Percentiles rank a stretch among this genome's conserved stretches.
phyloP scores from a whole-genome alignment of 2,329 filamentous ascomycete genomes.

The Sporothrix pallida region DNA sequence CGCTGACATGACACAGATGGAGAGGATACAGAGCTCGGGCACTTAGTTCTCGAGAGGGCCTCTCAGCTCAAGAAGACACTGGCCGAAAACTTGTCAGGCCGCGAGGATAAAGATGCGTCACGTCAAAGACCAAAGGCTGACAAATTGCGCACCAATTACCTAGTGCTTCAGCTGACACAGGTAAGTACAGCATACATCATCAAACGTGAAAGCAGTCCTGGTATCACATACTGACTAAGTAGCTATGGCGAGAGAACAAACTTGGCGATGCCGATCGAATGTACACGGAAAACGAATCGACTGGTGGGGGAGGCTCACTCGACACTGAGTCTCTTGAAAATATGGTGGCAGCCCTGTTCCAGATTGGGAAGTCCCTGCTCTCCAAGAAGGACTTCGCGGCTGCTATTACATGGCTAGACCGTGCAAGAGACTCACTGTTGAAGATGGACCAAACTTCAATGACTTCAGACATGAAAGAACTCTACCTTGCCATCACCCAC shows the following conservation, averaged over 20 bases:
- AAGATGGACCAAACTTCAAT: conserved; percentile 60
- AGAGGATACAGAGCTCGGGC: conserved; percentile 61
- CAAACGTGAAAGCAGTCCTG: background rate
- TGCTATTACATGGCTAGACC: conserved; percentile 75
- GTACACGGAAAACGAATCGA: conserved; percentile 61
- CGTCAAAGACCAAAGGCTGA: conserved; percentile 37
- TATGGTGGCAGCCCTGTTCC: conserved; percentile 71
- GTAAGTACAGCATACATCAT: conserved; percentile 53
- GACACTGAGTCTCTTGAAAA: conserved; percentile 62
- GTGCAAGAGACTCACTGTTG: conserved; percentile 66
- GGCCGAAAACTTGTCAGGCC: conserved; percentile 41
- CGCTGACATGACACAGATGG: conserved; percentile 48
- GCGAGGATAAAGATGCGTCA: conserved; percentile 40
- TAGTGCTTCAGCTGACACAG: conserved; percentile 68
- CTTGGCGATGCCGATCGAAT: conserved; percentile 80
- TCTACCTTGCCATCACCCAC: conserved; percentile 71
- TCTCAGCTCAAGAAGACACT: conserved; percentile 55
- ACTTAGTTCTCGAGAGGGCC: conserved; percentile 67
- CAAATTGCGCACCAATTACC: conserved; percentile 64
- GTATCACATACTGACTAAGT: background rate
- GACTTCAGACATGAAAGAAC: conserved; percentile 60
- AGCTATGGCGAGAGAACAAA: conserved; percentile 74
- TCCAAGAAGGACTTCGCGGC: conserved; percentile 56
- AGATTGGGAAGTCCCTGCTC: conserved; percentile 70
- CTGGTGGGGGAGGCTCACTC: conserved; percentile 48